phyloP scores from a whole-genome alignment of 768 basidiomycete genomes.

The Leccinum sublutescens region DNA sequence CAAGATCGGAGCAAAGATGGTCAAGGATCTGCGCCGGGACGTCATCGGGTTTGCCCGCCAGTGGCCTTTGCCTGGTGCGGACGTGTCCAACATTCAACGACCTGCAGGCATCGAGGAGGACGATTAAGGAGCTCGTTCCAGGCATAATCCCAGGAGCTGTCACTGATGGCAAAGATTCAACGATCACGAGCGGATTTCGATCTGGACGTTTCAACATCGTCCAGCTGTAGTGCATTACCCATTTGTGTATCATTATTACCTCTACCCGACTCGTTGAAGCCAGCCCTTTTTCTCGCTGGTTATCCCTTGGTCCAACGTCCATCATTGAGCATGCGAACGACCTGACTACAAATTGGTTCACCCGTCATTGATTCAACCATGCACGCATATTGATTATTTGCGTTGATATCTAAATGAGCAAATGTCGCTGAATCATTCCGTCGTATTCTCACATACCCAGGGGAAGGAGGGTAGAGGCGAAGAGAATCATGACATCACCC shows the following conservation, averaged over 20 bases:
- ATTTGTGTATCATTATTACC: slow-evolving; percentile 7
- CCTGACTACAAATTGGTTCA: background rate
- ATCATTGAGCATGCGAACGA: background rate
- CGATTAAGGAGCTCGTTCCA: slow-evolving; percentile 21
- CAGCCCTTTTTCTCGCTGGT: background rate
- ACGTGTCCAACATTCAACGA: slow-evolving; percentile 44
- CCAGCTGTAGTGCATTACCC: slow-evolving; percentile 3
- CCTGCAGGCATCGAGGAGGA: slow-evolving; percentile 67
- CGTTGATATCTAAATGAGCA: background rate
- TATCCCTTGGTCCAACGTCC: too few relatives aligned
- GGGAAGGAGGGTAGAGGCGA: background rate
- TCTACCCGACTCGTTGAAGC: background rate
- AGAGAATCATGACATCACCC: background rate
- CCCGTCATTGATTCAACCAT: too few relatives aligned
- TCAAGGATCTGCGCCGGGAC: slow-evolving; percentile 73
- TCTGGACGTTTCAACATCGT: slow-evolving; percentile 36
- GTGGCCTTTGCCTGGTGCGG: slow-evolving; percentile 94
- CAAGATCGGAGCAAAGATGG: slow-evolving; percentile 66
- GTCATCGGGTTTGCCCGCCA: slow-evolving; percentile 77
- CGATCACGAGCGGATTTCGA: slow-evolving; percentile 37
- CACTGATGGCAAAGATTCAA: slow-evolving; percentile 48
- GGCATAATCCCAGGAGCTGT: slow-evolving; percentile 2
- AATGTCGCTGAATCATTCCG: background rate
- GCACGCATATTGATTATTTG: background rate
- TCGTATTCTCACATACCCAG: background rate